Conservation (phyloP, 108 stramenopile species). For the Bacterosira constricta region DNA sequence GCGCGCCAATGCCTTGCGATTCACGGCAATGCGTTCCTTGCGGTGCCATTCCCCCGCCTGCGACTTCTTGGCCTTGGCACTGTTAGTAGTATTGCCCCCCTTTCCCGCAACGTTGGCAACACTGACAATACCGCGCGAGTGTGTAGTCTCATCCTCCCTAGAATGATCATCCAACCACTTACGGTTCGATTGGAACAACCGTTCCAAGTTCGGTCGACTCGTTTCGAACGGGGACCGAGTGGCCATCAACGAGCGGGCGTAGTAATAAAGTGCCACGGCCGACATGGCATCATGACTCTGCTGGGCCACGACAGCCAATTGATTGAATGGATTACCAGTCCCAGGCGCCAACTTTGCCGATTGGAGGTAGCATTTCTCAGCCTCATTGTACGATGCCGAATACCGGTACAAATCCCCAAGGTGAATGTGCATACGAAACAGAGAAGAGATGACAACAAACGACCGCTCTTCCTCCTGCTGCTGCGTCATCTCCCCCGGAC, state of each 20-base stretch:
- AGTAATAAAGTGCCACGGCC: slow-evolving; percentile 70
- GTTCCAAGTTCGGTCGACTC: slow-evolving; percentile 57
- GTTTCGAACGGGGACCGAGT: slow-evolving; percentile 66
- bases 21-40: slow-evolving; percentile 49
- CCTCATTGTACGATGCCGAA: slow-evolving; percentile 48
- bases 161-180: slow-evolving; percentile 58
- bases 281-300: slow-evolving; percentile 38
- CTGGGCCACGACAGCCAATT: slow-evolving; percentile 81
- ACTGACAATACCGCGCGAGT: slow-evolving; percentile 12
- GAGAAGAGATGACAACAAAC: slow-evolving; percentile 47
- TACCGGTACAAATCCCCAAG: slow-evolving; percentile 83
- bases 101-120: background rate
- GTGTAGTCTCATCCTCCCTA: slow-evolving; percentile 11
- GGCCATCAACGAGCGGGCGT: slow-evolving; percentile 69
- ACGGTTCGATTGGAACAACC: slow-evolving; percentile 66
- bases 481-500: slow-evolving; percentile 8
- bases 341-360: slow-evolving; percentile 68
- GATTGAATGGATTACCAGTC: slow-evolving; percentile 83
- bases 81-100: background rate
- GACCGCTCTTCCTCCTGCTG: slow-evolving; percentile 7
- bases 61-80: slow-evolving; percentile 23
- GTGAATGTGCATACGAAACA: slow-evolving; percentile 63
- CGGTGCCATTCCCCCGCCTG: slow-evolving; percentile 41
- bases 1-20: slow-evolving; percentile 51
- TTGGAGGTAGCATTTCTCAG: slow-evolving; percentile 59